These are phyloP conservation scores for Castanea crenata DNA, from an alignment of 306 rosid species.

Conservation along the genomic window DNA sequence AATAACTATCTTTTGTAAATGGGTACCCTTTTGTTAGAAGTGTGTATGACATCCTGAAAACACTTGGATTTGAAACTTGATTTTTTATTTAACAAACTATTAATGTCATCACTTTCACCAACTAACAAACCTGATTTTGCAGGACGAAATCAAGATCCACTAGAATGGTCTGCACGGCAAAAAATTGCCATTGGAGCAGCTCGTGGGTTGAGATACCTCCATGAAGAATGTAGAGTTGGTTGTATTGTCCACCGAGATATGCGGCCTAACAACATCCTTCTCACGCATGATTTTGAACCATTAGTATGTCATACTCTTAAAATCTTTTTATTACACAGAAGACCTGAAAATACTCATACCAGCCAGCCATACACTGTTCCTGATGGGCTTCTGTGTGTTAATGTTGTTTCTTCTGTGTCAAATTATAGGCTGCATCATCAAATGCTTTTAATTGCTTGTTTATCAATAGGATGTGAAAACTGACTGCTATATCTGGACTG, in stretches of 20 bases:
- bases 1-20: neutral
- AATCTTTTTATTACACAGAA: neutral
- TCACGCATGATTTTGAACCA: conserved; percentile 97
- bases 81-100: neutral
- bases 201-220: conserved; percentile 96
- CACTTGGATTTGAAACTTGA: neutral
- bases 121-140: conserved; percentile 23
- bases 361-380: neutral
- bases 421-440: neutral
- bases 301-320: conserved; percentile 53
- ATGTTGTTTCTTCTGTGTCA: neutral
- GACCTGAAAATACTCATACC: neutral
- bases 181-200: conserved; percentile 93
- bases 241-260: conserved; percentile 96
- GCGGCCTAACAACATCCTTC: conserved; percentile 94
- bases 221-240: conserved; percentile 99
- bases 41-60: neutral
- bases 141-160: conserved; percentile 49
- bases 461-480: conserved; percentile 14
- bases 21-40: neutral
- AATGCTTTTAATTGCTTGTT: conserved; percentile 12
- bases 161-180: conserved; percentile 85
- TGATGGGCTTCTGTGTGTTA: neutral
- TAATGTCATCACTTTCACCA: neutral
- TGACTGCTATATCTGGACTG: conserved; percentile 20